Evolutionary conservation across 768 basidiomycete genomes (phyloP), one percentile per base, ranked within the genome.

Genomic region (Kwoniella pini): DNA sequence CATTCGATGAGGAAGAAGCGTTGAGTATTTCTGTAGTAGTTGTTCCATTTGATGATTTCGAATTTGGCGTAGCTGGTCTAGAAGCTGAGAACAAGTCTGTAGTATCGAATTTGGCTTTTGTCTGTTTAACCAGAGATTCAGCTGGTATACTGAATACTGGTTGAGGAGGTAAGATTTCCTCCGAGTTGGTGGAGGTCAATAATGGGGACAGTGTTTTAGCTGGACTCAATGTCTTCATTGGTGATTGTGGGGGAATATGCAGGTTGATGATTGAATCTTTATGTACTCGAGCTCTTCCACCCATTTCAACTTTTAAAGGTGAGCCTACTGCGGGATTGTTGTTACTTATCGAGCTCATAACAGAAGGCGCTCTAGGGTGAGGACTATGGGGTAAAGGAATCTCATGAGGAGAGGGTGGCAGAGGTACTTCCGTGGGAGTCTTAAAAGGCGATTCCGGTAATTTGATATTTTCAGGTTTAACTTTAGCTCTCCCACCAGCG

Each of bases 151-250:
- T 10, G 22, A 36, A 31, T 12, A 31, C 36, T 17, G 54, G 28
- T 30, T 19, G 42, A n/a, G 28, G 11, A 22, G 40, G 19, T 43
- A 55, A 36, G 26, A 22, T 15, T 17, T 55, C 42, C 19, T 27
- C 30, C 21, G 54, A 44, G 12, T 44, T 38, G 42, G 31, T 40
- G 17, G 59, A 54, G 2, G 59, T 54, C 31, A 61, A 44, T 19
- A 61, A 15, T 15, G 59, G 59, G 5, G 59, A 54, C n/a, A 61
- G 52, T 10, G 59, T 51, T 50, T 61, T 61, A 13, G 52, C 31
- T 13, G 52, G 44, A 28, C 39, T 36, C 26, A 61, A 17, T 15
- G 33, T 36, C 9, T 39, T 48, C 17, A 61, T 61, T 15, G 59
- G 59, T 21, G 59, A 61, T 48, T 42, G 11, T 39, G 51, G 31